Percentiles rank a stretch among this genome's conserved stretches.
Conservation (phyloP, 106 monocot genomes). For the Vanilla planifolia region DNA sequence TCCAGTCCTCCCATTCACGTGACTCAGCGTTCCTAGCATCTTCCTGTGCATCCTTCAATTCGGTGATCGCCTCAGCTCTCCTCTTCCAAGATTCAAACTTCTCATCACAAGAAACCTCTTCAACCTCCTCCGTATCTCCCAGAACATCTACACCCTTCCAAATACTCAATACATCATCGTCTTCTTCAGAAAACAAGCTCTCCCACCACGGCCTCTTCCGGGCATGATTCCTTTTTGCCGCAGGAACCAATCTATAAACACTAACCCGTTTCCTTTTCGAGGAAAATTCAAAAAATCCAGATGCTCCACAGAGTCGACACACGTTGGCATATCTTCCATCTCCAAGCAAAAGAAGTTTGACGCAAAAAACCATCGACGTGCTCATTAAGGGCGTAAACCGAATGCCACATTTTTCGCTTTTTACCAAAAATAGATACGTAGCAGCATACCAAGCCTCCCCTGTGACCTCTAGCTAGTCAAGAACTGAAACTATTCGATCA, state of each 20-base stretch:
- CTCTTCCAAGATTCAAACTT: constrained; percentile 86
- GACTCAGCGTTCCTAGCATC: constrained; percentile 52
- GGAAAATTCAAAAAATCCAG: constrained; percentile 3
- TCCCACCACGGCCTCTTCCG: constrained; percentile 61
- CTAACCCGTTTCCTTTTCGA: constrained; percentile 9
- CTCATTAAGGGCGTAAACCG: constrained; percentile 7
- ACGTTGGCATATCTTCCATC: neutral
- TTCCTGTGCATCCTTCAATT: constrained; percentile 78
- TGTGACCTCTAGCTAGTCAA: too few relatives aligned
- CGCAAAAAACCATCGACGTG: constrained; percentile 5
- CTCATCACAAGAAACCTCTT: constrained; percentile 20
- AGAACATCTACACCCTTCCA: constrained; percentile 36
- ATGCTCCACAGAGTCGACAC: neutral
- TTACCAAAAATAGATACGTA: neutral
- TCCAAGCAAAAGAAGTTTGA: neutral
- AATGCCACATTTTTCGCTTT: constrained; percentile 3
- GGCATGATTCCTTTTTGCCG: constrained; percentile 18
- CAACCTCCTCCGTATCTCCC: constrained; percentile 9
- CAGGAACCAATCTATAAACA: constrained; percentile 8
- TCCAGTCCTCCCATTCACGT: constrained; percentile 87
- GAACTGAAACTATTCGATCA: too few relatives aligned
- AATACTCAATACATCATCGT: constrained; percentile 25
- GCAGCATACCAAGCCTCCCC: neutral
- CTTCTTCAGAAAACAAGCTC: constrained; percentile 48
- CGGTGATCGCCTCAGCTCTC: constrained; percentile 84